Conservation (phyloP, 805 yeast genomes). For the Kockiozyma suomiensis region DNA sequence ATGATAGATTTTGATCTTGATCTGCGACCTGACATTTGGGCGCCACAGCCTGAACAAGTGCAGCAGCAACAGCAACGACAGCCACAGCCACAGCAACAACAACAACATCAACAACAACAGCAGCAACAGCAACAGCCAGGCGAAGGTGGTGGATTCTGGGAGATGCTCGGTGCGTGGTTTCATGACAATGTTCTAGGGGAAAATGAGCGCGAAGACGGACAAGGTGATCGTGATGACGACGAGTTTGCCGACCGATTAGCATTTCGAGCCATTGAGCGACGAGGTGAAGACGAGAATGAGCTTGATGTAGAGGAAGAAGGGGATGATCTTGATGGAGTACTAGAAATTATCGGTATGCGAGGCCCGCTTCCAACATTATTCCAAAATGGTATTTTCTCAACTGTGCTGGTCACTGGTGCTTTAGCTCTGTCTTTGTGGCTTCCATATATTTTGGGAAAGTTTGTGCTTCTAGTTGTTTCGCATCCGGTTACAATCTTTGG, state of each 20-base stretch:
- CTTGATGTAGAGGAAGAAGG: constrained; percentile 25
- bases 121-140: background rate
- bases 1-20: background rate
- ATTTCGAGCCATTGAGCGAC: constrained; percentile 7
- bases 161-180: constrained; percentile 17
- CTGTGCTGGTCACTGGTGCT: constrained; percentile 28
- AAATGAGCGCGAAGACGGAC: constrained; percentile 4
- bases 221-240: background rate
- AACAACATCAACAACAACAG: background rate
- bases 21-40: background rate
- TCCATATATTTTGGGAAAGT: constrained; percentile 38
- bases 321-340: constrained; percentile 39
- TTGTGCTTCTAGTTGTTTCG: constrained; percentile 16
- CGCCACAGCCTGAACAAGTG: background rate
- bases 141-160: constrained; percentile 22
- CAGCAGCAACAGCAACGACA: background rate
- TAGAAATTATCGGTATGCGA: constrained; percentile 39
- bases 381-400: constrained; percentile 32
- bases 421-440: constrained; percentile 33
- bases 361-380: constrained; percentile 36
- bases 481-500: constrained; percentile 25
- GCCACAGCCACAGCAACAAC: background rate
- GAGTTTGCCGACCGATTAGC: background rate
- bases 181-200: constrained; percentile 16
- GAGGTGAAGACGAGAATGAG: constrained; percentile 28